Evolutionary conservation across 1,284 basidiomycete species (phyloP), one percentile per base, ranked within the genome.

Genomic region (Tilletia indica): DNA sequence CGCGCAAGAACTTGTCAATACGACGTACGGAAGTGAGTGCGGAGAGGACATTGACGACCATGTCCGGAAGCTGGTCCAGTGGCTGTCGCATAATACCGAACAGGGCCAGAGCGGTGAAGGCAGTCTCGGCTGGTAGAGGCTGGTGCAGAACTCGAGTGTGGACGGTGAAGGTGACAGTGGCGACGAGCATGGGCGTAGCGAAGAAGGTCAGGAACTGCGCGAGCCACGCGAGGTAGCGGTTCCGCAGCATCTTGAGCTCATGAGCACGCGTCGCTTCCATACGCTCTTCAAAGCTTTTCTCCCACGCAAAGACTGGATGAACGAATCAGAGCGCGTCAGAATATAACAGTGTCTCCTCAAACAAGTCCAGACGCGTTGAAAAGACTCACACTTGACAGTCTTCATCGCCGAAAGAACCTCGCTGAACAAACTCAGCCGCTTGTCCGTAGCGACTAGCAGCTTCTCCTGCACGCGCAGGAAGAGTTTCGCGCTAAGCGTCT

Each of bases 291-390:
- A 88, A 88, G 36, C 77, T 74, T 36, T 71, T 72, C 71, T 84
- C 83, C 82, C 83, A 82, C n/a, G 80, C 90, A 76, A 91, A 91
- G 91, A 87, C 84, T 91, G 91, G 83, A n/a, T 56, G 71, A 67
- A 68, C 70, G 38, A 36, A 67, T 31, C 21, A 54, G 39, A n/a
- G 31, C 31, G 47, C 21, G 42, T 19, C 12, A 4, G 16, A 3
- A 68, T 68, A n/a, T 34, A 75, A 71, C 77, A 31, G 25, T 31
- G 25, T 31, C 25, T 31, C 25, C 25, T 31, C 25, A 31, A 31
- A 31, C 25, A 31, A 31, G 25, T 31, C 25, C 70, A 80, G 79
- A 72, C 75, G 81, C 72, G 25, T 48, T 25, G 31, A 12, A n/a
- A 21, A 34, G 34, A 45, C 68, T 38, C 54, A 58, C 68, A 63